These are phyloP conservation scores for Hibiscus syriacus DNA, from an alignment of 345 rosid genomes.

Conservation along the genomic window DNA sequence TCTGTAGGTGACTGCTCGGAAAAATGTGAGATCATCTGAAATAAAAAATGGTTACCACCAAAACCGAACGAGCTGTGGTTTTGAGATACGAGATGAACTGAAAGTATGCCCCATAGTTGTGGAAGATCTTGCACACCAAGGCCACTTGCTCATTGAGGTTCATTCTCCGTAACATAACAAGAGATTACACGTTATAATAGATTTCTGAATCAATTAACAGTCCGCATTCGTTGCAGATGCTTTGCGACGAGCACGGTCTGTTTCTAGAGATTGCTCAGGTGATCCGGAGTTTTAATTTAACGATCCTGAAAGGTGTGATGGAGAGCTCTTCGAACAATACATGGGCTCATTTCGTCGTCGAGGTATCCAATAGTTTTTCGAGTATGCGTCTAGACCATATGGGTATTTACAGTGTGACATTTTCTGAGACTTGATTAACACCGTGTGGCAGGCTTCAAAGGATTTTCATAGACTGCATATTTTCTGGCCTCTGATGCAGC, in stretches of 20 bases:
- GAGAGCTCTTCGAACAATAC: constrained; percentile 26
- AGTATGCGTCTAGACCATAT: neutral
- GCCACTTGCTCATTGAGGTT: constrained; percentile 19
- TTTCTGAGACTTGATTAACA: neutral
- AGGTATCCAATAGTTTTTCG: constrained; percentile 27
- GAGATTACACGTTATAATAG: neutral
- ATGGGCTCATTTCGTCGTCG: constrained; percentile 62
- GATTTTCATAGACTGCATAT: constrained; percentile 56
- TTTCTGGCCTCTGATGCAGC: constrained; percentile 70
- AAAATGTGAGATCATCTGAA: constrained; percentile 23
- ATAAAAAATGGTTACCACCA: constrained; percentile 7
- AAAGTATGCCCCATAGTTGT: constrained; percentile 45
- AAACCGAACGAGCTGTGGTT: constrained; percentile 35
- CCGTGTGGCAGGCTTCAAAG: constrained; percentile 33
- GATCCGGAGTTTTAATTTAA: constrained; percentile 32
- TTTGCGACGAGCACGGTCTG: constrained; percentile 41
- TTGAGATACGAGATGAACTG: constrained; percentile 33
- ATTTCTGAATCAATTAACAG: no score
- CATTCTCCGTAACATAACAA: neutral
- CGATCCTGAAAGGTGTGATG: constrained; percentile 41
- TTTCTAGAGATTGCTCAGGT: constrained; percentile 56
- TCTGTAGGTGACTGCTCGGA: constrained; percentile 20
- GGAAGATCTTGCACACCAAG: constrained; percentile 48
- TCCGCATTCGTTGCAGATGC: constrained; percentile 33
- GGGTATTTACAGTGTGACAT: no score